These are phyloP conservation scores for Puccinia novopanici DNA, from an alignment of 1,284 basidiomycete species.

Conservation along the genomic window DNA sequence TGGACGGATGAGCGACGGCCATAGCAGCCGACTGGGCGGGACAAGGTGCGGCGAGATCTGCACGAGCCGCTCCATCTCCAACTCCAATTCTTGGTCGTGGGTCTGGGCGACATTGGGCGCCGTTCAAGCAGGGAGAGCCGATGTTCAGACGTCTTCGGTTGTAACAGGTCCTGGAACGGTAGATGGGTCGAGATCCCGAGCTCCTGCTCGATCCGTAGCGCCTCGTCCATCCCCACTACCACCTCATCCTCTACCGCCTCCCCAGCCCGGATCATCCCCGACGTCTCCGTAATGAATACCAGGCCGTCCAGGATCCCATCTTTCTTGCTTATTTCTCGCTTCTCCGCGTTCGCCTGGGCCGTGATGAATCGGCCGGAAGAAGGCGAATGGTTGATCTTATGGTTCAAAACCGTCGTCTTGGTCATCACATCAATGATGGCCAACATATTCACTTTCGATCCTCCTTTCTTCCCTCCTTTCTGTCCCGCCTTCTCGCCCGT, in stretches of 20 bases:
- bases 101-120: neutral
- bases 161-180: conserved; percentile 41
- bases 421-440: conserved; percentile 21
- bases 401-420: conserved; percentile 17
- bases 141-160: neutral
- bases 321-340: neutral
- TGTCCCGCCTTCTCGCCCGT: neutral
- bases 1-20: conserved; percentile 28
- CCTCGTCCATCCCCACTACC: neutral
- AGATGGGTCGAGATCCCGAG: conserved; percentile 19
- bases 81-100: neutral
- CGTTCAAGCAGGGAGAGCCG: neutral
- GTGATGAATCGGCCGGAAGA: neutral
- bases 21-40: conserved; percentile 35
- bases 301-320: conserved; percentile 42
- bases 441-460: conserved; percentile 8
- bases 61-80: conserved; percentile 9
- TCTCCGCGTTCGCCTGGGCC: neutral
- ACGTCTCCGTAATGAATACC: conserved; percentile 12
- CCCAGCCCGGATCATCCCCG: conserved; percentile 30
- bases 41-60: conserved; percentile 35
- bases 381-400: conserved; percentile 3
- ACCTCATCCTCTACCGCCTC: conserved; percentile 7
- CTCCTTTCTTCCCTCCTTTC: neutral
- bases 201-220: conserved; percentile 25